These are phyloP conservation scores for Elsinoe batatas DNA, from an alignment of 2,329 filamentous ascomycete genomes.

Conservation along the genomic window DNA sequence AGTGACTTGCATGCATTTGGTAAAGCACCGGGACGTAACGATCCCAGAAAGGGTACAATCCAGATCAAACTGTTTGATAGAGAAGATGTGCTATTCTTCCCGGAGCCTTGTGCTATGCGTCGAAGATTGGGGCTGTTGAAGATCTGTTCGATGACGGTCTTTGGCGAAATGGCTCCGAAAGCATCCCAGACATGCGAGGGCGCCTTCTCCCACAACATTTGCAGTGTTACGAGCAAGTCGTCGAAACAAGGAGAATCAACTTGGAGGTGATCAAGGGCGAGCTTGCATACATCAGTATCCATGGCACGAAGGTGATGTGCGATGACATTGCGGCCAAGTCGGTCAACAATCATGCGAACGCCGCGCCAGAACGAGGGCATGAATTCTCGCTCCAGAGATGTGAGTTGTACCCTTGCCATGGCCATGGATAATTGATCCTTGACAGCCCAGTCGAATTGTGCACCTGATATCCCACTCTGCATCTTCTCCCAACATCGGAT, in stretches of 20 bases:
- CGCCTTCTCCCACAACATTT: conserved; percentile 62
- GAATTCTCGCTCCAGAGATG: conserved; percentile 40
- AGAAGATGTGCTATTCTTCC: conserved; percentile 42
- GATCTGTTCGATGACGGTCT: conserved; percentile 72
- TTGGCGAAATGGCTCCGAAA: conserved; percentile 69
- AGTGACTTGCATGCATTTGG: conserved; percentile 74
- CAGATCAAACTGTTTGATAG: conserved; percentile 62
- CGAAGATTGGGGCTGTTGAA: conserved; percentile 61
- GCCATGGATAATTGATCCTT: conserved; percentile 60
- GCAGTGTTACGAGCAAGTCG: conserved; percentile 60
- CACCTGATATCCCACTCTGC: conserved; percentile 51
- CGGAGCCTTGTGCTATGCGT: conserved; percentile 45
- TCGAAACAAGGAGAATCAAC: conserved; percentile 47
- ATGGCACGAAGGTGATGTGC: conserved; percentile 68
- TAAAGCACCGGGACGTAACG: conserved; percentile 64
- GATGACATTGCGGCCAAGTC: conserved; percentile 63
- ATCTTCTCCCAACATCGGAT: conserved; percentile 57
- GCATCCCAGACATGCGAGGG: conserved; percentile 80
- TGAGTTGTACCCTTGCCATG: conserved; percentile 52
- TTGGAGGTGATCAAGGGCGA: conserved; percentile 55
- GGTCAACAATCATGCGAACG: conserved; percentile 61
- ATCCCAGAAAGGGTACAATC: conserved; percentile 67
- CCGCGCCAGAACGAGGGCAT: conserved; percentile 73
- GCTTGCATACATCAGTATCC: conserved; percentile 56
- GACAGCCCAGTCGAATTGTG: conserved; percentile 82